phyloP scores from a whole-genome alignment of 2,329 filamentous ascomycete species.

The Sphaerulina populicola region DNA sequence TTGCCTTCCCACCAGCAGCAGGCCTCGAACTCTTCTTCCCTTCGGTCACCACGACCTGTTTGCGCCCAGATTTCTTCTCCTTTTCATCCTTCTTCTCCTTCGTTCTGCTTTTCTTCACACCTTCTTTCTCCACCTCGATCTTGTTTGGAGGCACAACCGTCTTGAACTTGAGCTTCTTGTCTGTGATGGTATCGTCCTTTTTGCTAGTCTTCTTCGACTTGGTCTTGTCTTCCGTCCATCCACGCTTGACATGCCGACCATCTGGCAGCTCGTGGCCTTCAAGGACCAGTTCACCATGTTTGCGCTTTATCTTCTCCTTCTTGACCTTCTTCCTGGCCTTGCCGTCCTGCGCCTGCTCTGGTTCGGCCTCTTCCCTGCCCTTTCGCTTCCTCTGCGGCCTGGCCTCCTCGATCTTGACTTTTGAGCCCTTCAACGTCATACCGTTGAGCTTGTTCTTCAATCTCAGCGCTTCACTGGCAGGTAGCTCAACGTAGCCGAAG shows the following conservation, averaged over 20 bases:
- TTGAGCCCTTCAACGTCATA: slow-evolving; percentile 70
- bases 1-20: slow-evolving; percentile 36
- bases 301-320: slow-evolving; percentile 44
- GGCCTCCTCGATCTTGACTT: slow-evolving; percentile 77
- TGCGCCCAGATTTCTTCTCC: slow-evolving; percentile 54
- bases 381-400: slow-evolving; percentile 51
- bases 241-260: slow-evolving; percentile 73
- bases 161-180: slow-evolving; percentile 76
- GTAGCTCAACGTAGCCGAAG: slow-evolving; percentile 85
- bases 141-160: slow-evolving; percentile 56
- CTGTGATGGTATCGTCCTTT: slow-evolving; percentile 49
- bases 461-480: slow-evolving; percentile 74
- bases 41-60: slow-evolving; percentile 70
- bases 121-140: slow-evolving; percentile 43
- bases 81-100: slow-evolving; percentile 44
- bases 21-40: slow-evolving; percentile 74
- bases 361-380: slow-evolving; percentile 27
- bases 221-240: slow-evolving; percentile 61
- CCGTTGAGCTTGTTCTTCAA: slow-evolving; percentile 87
- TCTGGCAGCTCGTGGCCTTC: slow-evolving; percentile 63
- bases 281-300: slow-evolving; percentile 43
- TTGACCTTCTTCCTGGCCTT: slow-evolving; percentile 49
- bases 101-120: slow-evolving; percentile 53
- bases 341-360: slow-evolving; percentile 30
- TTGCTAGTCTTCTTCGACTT: slow-evolving; percentile 35